phyloP scores from a whole-genome alignment of 164 flowering plant species.

The Annona cherimola region DNA sequence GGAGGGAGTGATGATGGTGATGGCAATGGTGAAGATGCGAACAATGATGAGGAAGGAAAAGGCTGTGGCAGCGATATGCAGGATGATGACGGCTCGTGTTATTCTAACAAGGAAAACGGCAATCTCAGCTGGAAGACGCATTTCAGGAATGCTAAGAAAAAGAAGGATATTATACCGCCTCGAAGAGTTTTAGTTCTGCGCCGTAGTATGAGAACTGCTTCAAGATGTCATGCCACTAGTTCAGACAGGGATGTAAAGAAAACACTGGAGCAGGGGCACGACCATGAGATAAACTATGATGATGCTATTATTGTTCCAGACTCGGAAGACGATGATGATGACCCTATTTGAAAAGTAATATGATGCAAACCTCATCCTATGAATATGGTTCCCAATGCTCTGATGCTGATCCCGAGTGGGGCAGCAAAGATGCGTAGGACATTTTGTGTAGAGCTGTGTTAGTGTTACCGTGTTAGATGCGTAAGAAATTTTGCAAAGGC shows the following conservation, averaged over 20 bases:
- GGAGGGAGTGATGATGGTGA: neutral
- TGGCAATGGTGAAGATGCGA: neutral
- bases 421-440: no score
- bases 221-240: neutral
- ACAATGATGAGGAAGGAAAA: neutral
- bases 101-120: neutral
- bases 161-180: neutral
- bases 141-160: neutral
- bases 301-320: neutral
- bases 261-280: neutral
- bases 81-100: neutral
- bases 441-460: no score
- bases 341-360: no score
- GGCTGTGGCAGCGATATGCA: neutral
- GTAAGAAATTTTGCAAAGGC: no score
- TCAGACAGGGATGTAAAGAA: neutral
- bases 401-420: no score
- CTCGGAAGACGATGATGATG: neutral
- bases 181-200: neutral
- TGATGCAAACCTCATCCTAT: no score
- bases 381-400: no score
- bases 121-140: neutral
- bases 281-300: neutral
- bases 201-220: conserved; percentile 1
- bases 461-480: no score